Evolutionary conservation across 75 land plant species (phyloP).

Genomic region (Picea glauca): DNA sequence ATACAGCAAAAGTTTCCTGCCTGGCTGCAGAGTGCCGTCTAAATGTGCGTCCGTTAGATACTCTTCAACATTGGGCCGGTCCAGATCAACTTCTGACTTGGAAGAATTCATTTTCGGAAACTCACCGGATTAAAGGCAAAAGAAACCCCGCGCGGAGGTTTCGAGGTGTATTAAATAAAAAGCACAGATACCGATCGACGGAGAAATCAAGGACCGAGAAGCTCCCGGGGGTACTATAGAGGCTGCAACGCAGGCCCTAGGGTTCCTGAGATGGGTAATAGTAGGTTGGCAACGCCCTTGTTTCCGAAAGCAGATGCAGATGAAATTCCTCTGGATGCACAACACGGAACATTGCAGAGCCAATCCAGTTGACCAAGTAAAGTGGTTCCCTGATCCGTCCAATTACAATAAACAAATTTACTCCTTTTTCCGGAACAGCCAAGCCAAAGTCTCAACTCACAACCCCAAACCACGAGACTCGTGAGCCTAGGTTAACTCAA

Average conservation of each 20-base stretch:
- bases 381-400: neutral
- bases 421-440: neutral
- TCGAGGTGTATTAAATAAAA: no score
- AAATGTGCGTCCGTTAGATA: constrained; percentile 34
- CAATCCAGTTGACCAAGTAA: neutral
- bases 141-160: no score
- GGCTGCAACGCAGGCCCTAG: no score
- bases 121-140: neutral
- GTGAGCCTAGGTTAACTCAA: neutral
- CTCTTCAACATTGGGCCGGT: constrained; percentile 65
- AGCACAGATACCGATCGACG: no score
- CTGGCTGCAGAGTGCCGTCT: constrained; percentile 7
- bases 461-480: neutral
- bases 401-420: neutral
- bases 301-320: neutral
- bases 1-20: constrained; percentile 50
- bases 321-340: neutral
- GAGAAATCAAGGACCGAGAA: no score
- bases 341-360: no score
- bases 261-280: no score
- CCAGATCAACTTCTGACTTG: constrained; percentile 31
- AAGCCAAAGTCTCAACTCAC: neutral
- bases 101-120: constrained; percentile 5
- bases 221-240: no score
- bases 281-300: neutral